phyloP scores from a whole-genome alignment of 768 basidiomycete species.

The Amanita exitialis region DNA sequence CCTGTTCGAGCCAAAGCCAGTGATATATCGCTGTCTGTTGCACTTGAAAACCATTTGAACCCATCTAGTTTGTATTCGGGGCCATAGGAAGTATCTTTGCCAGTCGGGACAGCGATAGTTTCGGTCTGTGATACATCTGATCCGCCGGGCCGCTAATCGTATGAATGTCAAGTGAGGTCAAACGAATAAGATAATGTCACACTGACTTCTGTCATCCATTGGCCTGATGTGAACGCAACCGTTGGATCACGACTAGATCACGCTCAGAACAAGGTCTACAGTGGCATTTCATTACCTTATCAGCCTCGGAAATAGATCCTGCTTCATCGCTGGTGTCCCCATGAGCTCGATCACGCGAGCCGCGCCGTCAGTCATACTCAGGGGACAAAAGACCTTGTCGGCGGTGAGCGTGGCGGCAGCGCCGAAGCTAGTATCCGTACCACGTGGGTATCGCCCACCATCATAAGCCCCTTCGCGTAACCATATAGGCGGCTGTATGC shows the following conservation, averaged over 20 bases:
- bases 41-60: slow-evolving; percentile 82
- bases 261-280: not conserved
- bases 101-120: slow-evolving; percentile 39
- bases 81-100: slow-evolving; percentile 28
- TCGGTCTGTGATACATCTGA: slow-evolving; percentile 72
- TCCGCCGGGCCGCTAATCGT: slow-evolving; percentile 50
- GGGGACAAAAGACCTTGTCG: slow-evolving; percentile 54
- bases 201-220: slow-evolving; percentile 76
- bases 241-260: slow-evolving; percentile 46
- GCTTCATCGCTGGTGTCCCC: slow-evolving; percentile 51
- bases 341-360: slow-evolving; percentile 63
- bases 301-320: slow-evolving; percentile 46
- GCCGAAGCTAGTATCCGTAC: slow-evolving; percentile 21
- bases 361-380: slow-evolving; percentile 74
- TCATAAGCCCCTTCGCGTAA: slow-evolving; percentile 56
- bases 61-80: slow-evolving; percentile 51
- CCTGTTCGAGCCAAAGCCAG: slow-evolving; percentile 71
- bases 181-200: slow-evolving; percentile 20
- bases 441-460: slow-evolving; percentile 55
- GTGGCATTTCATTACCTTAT: slow-evolving; percentile 34
- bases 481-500: slow-evolving; percentile 54
- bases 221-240: slow-evolving; percentile 60
- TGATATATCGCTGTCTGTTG: slow-evolving; percentile 65
- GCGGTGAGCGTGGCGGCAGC: not conserved
- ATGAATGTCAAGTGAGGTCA: slow-evolving; percentile 19